Conservation (phyloP, 768 basidiomycete species). For the Suillus spraguei region DNA sequence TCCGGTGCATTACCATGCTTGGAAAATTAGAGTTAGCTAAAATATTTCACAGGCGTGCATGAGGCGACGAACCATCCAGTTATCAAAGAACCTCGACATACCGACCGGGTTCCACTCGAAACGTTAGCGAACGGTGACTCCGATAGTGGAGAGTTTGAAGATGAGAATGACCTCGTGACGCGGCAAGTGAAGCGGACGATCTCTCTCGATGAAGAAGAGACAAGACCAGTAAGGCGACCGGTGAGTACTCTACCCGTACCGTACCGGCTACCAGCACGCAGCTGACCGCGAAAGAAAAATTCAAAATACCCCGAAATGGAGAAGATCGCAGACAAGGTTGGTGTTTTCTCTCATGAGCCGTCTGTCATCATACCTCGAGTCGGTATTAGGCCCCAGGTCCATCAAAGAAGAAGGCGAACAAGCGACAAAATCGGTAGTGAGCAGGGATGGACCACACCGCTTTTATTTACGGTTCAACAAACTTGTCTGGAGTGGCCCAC, state of each 20-base stretch:
- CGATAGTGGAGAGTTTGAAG: slow-evolving; percentile 27
- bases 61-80: not conserved
- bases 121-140: slow-evolving; percentile 29
- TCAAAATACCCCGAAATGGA: slow-evolving; percentile 21
- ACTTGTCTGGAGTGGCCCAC: not conserved
- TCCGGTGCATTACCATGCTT: slow-evolving; percentile 2
- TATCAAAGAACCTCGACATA: not conserved
- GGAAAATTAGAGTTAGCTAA: slow-evolving; percentile 2
- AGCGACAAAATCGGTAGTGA: slow-evolving; percentile 21
- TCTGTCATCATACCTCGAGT: slow-evolving; percentile 8
- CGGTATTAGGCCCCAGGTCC: slow-evolving; percentile 13
- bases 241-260: slow-evolving; percentile 17
- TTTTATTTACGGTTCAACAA: not conserved
- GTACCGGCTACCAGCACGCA: not conserved
- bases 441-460: not conserved
- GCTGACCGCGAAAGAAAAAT: slow-evolving; percentile 22
- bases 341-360: not conserved
- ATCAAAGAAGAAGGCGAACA: slow-evolving; percentile 26
- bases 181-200: slow-evolving; percentile 24
- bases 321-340: slow-evolving; percentile 26
- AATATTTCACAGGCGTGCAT: not conserved
- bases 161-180: slow-evolving; percentile 26
- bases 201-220: slow-evolving; percentile 19
- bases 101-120: slow-evolving; percentile 24
- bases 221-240: slow-evolving; percentile 31